Percentiles rank a stretch among this genome's conserved stretches.
Conservation (phyloP, 148 eudicot genomes). For the Agrostemma githago region DNA sequence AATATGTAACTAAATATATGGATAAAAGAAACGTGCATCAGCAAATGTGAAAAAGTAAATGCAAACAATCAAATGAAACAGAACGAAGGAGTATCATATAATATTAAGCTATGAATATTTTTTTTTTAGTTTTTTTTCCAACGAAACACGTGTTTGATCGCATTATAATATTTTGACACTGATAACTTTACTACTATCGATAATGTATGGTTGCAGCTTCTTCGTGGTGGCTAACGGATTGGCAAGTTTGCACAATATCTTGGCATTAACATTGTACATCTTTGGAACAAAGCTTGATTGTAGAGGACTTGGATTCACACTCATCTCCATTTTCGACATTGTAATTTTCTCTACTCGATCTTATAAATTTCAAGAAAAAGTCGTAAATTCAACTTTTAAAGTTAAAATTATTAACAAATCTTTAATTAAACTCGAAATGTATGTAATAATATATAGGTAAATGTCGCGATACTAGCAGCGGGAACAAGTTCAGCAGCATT, state of each 20-base stretch:
- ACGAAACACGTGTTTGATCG: neutral
- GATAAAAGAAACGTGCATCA: too few relatives aligned
- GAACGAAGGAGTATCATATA: too few relatives aligned
- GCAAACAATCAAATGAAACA: too few relatives aligned
- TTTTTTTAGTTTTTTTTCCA: too few relatives aligned
- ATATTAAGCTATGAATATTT: neutral
- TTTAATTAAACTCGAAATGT: neutral
- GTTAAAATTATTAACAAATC: neutral
- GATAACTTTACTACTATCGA: too few relatives aligned
- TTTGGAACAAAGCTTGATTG: slow-evolving; percentile 39
- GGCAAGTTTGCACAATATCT: slow-evolving; percentile 55
- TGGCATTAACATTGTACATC: slow-evolving; percentile 37
- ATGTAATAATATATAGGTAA: slow-evolving; percentile 29
- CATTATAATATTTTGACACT: too few relatives aligned
- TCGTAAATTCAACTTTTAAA: too few relatives aligned
- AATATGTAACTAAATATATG: too few relatives aligned
- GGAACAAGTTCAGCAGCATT: slow-evolving; percentile 54
- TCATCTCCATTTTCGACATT: slow-evolving; percentile 58
- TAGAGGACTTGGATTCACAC: slow-evolving; percentile 40
- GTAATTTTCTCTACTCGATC: slow-evolving; percentile 29
- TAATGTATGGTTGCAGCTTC: slow-evolving; percentile 40
- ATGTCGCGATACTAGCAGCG: slow-evolving; percentile 42
- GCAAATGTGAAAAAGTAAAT: too few relatives aligned
- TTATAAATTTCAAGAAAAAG: neutral
- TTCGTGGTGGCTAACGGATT: slow-evolving; percentile 68